These are phyloP conservation scores for Hymenoscyphus fructigenus DNA, from an alignment of 2,329 filamentous ascomycete species.

Conservation along the genomic window DNA sequence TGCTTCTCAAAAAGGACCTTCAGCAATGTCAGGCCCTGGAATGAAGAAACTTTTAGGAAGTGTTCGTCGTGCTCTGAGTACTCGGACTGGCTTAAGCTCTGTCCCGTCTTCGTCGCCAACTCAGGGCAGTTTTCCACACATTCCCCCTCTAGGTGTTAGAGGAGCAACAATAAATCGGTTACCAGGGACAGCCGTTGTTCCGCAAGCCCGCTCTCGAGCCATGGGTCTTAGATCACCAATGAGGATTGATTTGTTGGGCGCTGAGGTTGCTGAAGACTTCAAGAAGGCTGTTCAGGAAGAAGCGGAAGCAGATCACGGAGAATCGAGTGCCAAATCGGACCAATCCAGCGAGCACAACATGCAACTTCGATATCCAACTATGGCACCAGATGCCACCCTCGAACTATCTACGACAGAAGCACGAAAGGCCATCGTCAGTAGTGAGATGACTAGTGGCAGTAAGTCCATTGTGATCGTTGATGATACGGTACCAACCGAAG, in stretches of 20 bases:
- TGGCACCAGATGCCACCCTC: conserved; percentile 29
- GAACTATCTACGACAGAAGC: conserved; percentile 20
- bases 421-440: conserved; percentile 21
- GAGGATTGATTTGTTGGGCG: conserved; percentile 80
- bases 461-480: conserved; percentile 83
- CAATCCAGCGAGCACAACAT: conserved; percentile 21
- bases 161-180: conserved; percentile 57
- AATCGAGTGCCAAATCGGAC: conserved; percentile 28
- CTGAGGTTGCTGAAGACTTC: conserved; percentile 75
- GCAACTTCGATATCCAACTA: conserved; percentile 27
- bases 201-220: conserved; percentile 49
- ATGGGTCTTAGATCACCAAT: conserved; percentile 52
- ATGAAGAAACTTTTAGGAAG: conserved; percentile 86
- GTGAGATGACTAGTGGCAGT: conserved; percentile 65
- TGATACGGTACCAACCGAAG: conserved; percentile 49
- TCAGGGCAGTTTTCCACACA: conserved; percentile 37
- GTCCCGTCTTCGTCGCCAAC: conserved; percentile 36
- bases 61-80: conserved; percentile 79
- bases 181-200: conserved; percentile 60
- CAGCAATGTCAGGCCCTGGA: conserved; percentile 67
- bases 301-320: conserved; percentile 38
- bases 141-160: conserved; percentile 35
- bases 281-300: conserved; percentile 72
- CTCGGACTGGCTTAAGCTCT: conserved; percentile 31
- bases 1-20: conserved; percentile 48